Percentiles rank a stretch among this genome's conserved stretches.
These are phyloP conservation scores for Usnea hakonensis DNA, from an alignment of 495 filamentous ascomycete species.

Conservation along the genomic window DNA sequence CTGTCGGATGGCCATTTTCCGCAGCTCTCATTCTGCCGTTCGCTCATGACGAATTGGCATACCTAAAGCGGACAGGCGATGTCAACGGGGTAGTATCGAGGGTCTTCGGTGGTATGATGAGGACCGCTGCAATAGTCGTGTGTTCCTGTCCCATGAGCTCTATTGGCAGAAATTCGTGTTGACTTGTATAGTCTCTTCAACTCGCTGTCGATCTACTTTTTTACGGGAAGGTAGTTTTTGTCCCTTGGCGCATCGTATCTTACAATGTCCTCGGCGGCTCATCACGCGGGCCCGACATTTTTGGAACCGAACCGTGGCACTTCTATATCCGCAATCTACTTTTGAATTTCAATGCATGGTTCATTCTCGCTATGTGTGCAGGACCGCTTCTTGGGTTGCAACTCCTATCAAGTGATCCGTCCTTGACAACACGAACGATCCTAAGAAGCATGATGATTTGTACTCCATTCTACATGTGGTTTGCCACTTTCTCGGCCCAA, in stretches of 20 bases:
- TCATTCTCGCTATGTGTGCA: slow-evolving; percentile 68
- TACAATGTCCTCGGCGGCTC: slow-evolving; percentile 87
- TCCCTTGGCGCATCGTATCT: slow-evolving; percentile 85
- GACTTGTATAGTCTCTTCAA: slow-evolving; percentile 44
- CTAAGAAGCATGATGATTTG: slow-evolving; percentile 69
- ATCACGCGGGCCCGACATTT: slow-evolving; percentile 80
- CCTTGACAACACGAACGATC: slow-evolving; percentile 37
- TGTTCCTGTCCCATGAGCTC: slow-evolving; percentile 23
- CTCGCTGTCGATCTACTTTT: slow-evolving; percentile 67
- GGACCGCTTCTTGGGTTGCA: slow-evolving; percentile 54
- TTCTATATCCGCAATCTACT: slow-evolving; percentile 91
- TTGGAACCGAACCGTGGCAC: slow-evolving; percentile 93
- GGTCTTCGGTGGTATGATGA: slow-evolving; percentile 57
- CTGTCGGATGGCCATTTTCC: slow-evolving; percentile 94
- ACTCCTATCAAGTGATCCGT: slow-evolving; percentile 33
- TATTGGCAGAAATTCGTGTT: background rate
- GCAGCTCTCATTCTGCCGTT: slow-evolving; percentile 76
- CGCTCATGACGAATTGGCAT: slow-evolving; percentile 63
- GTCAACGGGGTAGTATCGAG: slow-evolving; percentile 48
- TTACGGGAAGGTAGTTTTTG: slow-evolving; percentile 66
- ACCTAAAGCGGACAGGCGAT: slow-evolving; percentile 52
- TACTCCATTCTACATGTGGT: slow-evolving; percentile 89
- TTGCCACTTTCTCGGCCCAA: slow-evolving; percentile 81
- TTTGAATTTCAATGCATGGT: slow-evolving; percentile 95
- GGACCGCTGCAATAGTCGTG: slow-evolving; percentile 64